Conservation (phyloP, 2,329 filamentous ascomycete genomes). For the Aspergillus tamarii region DNA sequence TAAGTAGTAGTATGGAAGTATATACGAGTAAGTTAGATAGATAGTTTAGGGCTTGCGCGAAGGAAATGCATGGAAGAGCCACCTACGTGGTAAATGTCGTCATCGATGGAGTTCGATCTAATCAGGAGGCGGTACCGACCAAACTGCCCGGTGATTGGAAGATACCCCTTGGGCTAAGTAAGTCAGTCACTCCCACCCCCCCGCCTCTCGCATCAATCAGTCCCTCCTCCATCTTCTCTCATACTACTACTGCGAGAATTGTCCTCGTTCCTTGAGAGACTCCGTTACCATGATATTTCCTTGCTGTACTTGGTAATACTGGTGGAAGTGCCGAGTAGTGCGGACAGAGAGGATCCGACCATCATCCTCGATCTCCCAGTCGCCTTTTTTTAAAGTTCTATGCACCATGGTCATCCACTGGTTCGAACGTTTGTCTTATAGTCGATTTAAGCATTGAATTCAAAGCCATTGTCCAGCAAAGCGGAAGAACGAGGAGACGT, state of each 20-base stretch:
- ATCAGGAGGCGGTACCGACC: background rate
- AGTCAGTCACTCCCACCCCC: background rate
- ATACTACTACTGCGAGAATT: background rate
- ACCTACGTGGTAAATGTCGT: constrained; percentile 2
- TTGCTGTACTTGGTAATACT: background rate
- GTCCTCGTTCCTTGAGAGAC: background rate
- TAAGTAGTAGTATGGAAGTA: no score
- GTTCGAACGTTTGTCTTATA: background rate
- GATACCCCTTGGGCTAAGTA: background rate
- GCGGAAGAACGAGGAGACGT: background rate
- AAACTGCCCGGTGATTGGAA: background rate
- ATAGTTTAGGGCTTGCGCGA: no score
- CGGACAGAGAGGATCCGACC: background rate
- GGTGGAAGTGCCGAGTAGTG: background rate
- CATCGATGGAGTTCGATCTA: background rate
- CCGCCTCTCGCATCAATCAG: background rate
- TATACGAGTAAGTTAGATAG: no score
- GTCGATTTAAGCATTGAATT: background rate
- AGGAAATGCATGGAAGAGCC: background rate
- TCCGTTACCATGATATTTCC: background rate
- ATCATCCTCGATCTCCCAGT: background rate
- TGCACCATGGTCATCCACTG: background rate
- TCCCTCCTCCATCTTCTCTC: background rate
- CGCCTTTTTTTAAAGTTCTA: background rate
- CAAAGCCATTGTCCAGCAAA: background rate